Conservation (phyloP, 768 basidiomycete species). For the Hericium alpestre region DNA sequence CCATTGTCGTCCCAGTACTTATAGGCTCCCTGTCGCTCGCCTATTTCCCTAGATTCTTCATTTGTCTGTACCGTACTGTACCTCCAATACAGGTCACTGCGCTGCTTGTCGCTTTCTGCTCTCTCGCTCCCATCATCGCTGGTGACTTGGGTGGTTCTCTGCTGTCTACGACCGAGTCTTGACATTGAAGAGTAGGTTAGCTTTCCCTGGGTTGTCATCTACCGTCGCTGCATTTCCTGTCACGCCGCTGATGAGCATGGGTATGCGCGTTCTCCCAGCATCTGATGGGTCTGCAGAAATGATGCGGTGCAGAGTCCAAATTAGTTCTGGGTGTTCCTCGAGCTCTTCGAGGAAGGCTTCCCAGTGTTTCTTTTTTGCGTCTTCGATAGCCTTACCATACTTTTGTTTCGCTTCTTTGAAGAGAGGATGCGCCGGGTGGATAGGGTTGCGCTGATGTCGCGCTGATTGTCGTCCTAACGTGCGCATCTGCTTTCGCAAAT, state of each 20-base stretch:
- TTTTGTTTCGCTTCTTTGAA: background rate
- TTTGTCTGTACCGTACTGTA: too few relatives aligned
- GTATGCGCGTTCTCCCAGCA: conserved; percentile 9
- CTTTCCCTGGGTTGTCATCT: conserved; percentile 17
- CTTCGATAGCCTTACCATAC: conserved; percentile 8
- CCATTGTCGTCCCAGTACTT: too few relatives aligned
- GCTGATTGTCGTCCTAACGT: background rate
- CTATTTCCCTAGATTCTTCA: too few relatives aligned
- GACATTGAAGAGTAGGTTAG: conserved; percentile 8
- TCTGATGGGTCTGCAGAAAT: conserved; percentile 4
- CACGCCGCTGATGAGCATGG: conserved; percentile 3
- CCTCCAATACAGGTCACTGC: too few relatives aligned
- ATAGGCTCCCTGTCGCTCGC: too few relatives aligned
- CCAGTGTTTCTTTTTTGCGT: conserved; percentile 17
- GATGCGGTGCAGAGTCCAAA: conserved; percentile 14
- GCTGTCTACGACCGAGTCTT: too few relatives aligned
- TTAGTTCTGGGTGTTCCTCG: background rate
- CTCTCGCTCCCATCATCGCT: too few relatives aligned
- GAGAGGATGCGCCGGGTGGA: background rate
- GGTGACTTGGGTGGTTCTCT: too few relatives aligned
- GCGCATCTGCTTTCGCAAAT: too few relatives aligned
- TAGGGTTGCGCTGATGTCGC: background rate
- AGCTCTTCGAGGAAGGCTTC: conserved; percentile 13
- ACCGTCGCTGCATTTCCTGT: background rate
- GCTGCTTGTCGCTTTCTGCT: too few relatives aligned